Conservation (phyloP, 768 basidiomycete genomes). For the Holtermannia corniformis region DNA sequence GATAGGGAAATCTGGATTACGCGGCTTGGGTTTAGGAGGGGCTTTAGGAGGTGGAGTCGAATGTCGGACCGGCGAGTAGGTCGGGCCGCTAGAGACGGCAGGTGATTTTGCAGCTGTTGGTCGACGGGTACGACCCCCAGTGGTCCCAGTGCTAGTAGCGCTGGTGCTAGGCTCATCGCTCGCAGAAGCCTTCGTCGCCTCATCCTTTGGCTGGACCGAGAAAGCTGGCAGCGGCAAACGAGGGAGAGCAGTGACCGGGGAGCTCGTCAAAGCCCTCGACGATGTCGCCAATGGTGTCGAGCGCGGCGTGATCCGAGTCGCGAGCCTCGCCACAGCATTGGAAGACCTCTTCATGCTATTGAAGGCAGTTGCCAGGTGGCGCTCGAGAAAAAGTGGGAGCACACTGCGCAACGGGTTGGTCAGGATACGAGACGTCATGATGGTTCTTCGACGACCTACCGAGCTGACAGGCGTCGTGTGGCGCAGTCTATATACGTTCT, state of each 20-base stretch:
- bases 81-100: not conserved
- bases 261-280: not conserved
- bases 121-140: too few relatives aligned
- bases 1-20: too few relatives aligned
- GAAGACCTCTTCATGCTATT: too few relatives aligned
- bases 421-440: too few relatives aligned
- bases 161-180: not conserved
- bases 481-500: too few relatives aligned
- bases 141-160: not conserved
- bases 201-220: not conserved
- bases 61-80: not conserved
- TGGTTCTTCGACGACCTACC: too few relatives aligned
- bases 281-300: not conserved
- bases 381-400: too few relatives aligned
- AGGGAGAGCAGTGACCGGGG: not conserved
- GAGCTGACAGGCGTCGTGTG: too few relatives aligned
- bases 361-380: too few relatives aligned
- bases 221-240: not conserved
- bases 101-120: too few relatives aligned
- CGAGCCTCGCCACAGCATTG: not conserved
- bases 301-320: not conserved
- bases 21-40: too few relatives aligned
- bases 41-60: not conserved
- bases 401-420: too few relatives aligned
- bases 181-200: not conserved